A percentile compares a stretch with the other conserved stretches of the same genome.
Evolutionary conservation across 768 basidiomycete species (phyloP).

Genomic region (Termitomyces sp.): DNA sequence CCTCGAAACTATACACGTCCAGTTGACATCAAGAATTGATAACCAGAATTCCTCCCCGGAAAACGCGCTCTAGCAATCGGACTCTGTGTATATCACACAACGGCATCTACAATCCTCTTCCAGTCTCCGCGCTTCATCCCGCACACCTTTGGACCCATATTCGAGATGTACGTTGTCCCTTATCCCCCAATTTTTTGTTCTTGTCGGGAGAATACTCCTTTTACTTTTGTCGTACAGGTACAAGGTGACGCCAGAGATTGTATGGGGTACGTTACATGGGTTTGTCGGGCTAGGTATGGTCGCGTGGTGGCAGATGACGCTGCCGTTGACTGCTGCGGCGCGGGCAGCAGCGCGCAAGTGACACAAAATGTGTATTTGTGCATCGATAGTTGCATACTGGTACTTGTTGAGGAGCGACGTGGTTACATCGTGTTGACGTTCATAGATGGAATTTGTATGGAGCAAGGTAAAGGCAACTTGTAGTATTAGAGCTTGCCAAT

Average conservation of each 20-base stretch:
- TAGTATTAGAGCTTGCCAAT: too few relatives aligned
- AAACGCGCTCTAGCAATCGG: slow-evolving; percentile 80
- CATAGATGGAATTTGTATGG: too few relatives aligned
- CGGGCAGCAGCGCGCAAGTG: slow-evolving; percentile 15
- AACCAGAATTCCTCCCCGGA: slow-evolving; percentile 82
- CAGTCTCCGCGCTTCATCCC: slow-evolving; percentile 81
- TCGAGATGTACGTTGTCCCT: slow-evolving; percentile 57
- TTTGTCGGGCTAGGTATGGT: slow-evolving; percentile 68
- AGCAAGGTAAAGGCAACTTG: too few relatives aligned
- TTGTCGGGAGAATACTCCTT: too few relatives aligned
- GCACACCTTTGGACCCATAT: slow-evolving; percentile 53
- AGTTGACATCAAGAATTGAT: background rate
- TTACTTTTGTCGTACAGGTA: slow-evolving; percentile 31
- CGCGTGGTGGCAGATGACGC: slow-evolving; percentile 79
- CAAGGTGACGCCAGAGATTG: slow-evolving; percentile 64
- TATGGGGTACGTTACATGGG: slow-evolving; percentile 75
- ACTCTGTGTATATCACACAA: slow-evolving; percentile 72
- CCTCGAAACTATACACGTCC: background rate
- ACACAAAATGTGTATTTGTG: slow-evolving; percentile 27
- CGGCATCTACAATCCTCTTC: slow-evolving; percentile 70
- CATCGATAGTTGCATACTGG: too few relatives aligned
- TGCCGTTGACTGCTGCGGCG: slow-evolving; percentile 44
- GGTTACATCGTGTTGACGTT: too few relatives aligned
- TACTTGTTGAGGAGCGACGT: too few relatives aligned
- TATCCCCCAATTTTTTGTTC: too few relatives aligned